Conservation (phyloP, 257 asterid genomes). For the Haberlea rhodopensis region DNA sequence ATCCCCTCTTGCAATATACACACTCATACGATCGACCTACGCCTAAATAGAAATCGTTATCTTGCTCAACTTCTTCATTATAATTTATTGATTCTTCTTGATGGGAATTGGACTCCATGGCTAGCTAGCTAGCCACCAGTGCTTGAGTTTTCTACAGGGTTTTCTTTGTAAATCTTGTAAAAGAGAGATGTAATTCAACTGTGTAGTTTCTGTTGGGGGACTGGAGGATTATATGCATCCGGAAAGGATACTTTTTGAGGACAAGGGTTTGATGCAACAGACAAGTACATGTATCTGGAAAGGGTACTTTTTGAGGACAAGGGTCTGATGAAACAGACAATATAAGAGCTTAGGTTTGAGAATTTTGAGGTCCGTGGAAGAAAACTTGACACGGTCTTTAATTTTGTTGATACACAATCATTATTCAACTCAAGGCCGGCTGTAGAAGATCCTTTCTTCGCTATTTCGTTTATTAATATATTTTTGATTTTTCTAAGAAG, state of each 20-base stretch:
- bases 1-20: conserved; percentile 77
- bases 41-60: conserved; percentile 32
- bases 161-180: not conserved
- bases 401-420: conserved; percentile 19
- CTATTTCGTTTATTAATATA: not conserved
- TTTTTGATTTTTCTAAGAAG: too few species aligned
- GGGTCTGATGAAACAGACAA: conserved; percentile 27
- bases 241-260: not conserved
- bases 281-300: conserved; percentile 15
- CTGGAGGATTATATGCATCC: conserved; percentile 15
- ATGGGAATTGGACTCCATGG: conserved; percentile 33
- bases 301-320: not conserved
- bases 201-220: not conserved
- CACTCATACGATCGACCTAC: conserved; percentile 69
- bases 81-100: conserved; percentile 31
- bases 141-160: not conserved
- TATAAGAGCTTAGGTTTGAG: conserved; percentile 26
- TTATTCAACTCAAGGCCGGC: conserved; percentile 38
- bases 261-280: conserved; percentile 15
- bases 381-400: conserved; percentile 22
- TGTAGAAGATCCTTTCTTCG: conserved; percentile 11
- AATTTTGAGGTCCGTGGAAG: conserved; percentile 7
- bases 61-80: conserved; percentile 25
- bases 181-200: too few species aligned
- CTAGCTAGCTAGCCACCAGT: not conserved